Percentiles rank a stretch among this genome's conserved stretches.
These are phyloP conservation scores for Kodamaea anthophila DNA, from an alignment of 1,139 yeast genomes.

Conservation along the genomic window DNA sequence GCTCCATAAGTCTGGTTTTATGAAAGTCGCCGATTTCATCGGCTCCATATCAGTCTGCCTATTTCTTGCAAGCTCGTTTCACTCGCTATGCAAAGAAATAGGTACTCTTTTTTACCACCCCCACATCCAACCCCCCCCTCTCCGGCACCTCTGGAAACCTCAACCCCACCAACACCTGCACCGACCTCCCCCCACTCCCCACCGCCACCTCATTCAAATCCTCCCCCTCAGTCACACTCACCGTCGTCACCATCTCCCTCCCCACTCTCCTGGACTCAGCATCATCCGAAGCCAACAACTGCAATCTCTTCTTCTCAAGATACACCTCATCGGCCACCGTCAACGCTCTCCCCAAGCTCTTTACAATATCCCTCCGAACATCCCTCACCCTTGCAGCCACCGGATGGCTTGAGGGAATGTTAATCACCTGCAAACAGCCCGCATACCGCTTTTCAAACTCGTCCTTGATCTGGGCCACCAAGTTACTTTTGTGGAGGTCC, in stretches of 20 bases:
- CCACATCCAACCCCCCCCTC: slow-evolving; percentile 81
- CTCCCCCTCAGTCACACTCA: slow-evolving; percentile 53
- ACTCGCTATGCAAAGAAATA: slow-evolving; percentile 63
- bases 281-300: slow-evolving; percentile 47
- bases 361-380: slow-evolving; percentile 45
- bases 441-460: slow-evolving; percentile 81
- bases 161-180: slow-evolving; percentile 52
- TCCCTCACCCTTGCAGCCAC: slow-evolving; percentile 47
- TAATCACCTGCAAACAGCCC: slow-evolving; percentile 58
- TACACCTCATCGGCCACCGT: slow-evolving; percentile 69
- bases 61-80: too few species aligned
- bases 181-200: slow-evolving; percentile 19
- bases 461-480: slow-evolving; percentile 61
- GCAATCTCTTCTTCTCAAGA: slow-evolving; percentile 61
- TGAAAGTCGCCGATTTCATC: too few species aligned
- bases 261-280: slow-evolving; percentile 49
- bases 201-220: slow-evolving; percentile 23
- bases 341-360: slow-evolving; percentile 49
- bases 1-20: too few species aligned
- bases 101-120: slow-evolving; percentile 60
- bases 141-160: slow-evolving; percentile 69
- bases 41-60: too few species aligned
- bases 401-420: slow-evolving; percentile 47
- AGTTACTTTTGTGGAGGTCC: slow-evolving; percentile 64
- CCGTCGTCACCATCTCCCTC: slow-evolving; percentile 59